Evolutionary conservation across 805 yeast genomes (phyloP).

Genomic region (Starmerella roubikii): DNA sequence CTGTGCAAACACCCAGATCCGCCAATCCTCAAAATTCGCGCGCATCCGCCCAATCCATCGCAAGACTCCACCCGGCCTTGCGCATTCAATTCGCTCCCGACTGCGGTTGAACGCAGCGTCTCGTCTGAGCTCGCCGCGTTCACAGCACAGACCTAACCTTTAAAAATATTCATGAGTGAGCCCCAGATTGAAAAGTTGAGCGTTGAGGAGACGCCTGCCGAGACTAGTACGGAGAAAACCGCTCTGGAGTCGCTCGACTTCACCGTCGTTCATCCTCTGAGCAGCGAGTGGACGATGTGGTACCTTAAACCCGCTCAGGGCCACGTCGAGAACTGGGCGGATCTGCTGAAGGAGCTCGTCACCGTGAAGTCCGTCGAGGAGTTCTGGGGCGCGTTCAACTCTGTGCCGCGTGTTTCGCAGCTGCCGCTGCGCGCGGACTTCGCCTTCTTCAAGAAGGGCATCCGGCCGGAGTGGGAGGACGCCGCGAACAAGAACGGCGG

Average conservation of each 20-base stretch:
- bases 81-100: no score
- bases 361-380: slow-evolving; percentile 92
- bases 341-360: slow-evolving; percentile 81
- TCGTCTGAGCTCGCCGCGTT: not conserved
- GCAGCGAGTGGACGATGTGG: slow-evolving; percentile 92
- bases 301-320: slow-evolving; percentile 85
- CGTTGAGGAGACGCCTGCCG: slow-evolving; percentile 21
- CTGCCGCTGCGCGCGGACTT: slow-evolving; percentile 87
- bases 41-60: no score
- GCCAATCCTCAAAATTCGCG: no score
- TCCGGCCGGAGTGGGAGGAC: slow-evolving; percentile 99
- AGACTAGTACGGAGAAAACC: slow-evolving; percentile 27
- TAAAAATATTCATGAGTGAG: slow-evolving; percentile 9
- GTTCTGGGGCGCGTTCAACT: slow-evolving; percentile 95
- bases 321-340: slow-evolving; percentile 72
- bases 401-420: slow-evolving; percentile 82
- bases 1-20: no score
- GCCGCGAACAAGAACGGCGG: slow-evolving; percentile 78
- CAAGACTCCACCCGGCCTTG: no score
- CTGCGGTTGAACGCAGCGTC: no score
- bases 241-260: slow-evolving; percentile 46
- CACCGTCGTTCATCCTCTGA: slow-evolving; percentile 75
- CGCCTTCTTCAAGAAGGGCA: slow-evolving; percentile 84
- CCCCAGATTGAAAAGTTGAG: slow-evolving; percentile 19
- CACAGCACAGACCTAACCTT: not conserved